Evolutionary conservation across 2,329 filamentous ascomycete genomes (phyloP).

Genomic region (Karstenula rhodostoma): DNA sequence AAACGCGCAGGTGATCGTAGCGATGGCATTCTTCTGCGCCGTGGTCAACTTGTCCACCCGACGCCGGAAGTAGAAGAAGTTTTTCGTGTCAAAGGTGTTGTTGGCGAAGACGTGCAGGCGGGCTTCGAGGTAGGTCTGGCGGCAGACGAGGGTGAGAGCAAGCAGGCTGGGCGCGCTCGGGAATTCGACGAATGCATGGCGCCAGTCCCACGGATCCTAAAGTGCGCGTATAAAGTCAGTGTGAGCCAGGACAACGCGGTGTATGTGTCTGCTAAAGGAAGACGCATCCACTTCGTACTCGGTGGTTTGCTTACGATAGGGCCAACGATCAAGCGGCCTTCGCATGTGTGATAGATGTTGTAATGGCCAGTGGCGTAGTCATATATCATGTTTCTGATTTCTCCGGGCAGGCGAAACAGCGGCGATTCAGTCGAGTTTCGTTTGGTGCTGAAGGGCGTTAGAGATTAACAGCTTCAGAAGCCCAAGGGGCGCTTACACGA

Average conservation of each 20-base stretch:
- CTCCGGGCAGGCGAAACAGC: constrained; percentile 8
- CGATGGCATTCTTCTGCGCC: not conserved
- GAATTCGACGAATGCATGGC: not conserved
- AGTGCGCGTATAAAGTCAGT: no score
- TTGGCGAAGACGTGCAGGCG: not conserved
- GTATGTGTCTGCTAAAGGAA: no score
- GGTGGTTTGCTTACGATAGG: no score
- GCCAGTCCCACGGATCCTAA: not conserved
- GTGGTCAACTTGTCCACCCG: not conserved
- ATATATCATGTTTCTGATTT: constrained; percentile 5
- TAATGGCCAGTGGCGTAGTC: not conserved
- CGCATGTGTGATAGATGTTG: not conserved
- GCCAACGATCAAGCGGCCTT: not conserved
- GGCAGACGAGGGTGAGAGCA: not conserved
- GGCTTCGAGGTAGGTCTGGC: not conserved
- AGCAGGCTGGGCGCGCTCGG: not conserved
- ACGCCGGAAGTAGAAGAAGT: not conserved
- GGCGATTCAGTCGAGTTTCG: constrained; percentile 4
- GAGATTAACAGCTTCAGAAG: not conserved
- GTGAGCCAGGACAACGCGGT: no score
- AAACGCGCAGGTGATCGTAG: not conserved
- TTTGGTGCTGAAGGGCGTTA: not conserved
- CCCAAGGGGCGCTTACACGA: not conserved
- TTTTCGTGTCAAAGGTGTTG: not conserved
- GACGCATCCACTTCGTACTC: no score